Evolutionary conservation across 352 stramenopile species (phyloP).

Genomic region (Blastocystis sp.): DNA sequence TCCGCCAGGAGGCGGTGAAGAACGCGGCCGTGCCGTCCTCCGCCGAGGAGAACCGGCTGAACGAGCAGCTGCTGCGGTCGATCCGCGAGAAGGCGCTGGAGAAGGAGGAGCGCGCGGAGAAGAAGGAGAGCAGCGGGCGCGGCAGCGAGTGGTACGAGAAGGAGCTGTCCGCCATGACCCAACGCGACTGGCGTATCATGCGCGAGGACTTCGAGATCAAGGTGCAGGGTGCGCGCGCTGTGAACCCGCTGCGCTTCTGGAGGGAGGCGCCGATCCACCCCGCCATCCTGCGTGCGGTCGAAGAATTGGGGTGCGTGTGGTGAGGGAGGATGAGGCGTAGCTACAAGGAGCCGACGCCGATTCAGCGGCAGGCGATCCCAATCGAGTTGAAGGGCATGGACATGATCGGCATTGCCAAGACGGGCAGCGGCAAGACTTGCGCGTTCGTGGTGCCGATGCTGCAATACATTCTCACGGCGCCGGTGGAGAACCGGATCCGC

Average conservation of each 20-base stretch:
- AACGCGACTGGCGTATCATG: slow-evolving; percentile 97
- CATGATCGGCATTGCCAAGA: slow-evolving; percentile 98
- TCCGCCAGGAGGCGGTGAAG: slow-evolving; percentile 30
- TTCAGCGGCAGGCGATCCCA: slow-evolving; percentile 94
- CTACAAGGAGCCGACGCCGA: slow-evolving; percentile 92
- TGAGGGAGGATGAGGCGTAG: slow-evolving; percentile 46
- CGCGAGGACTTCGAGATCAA: slow-evolving; percentile 98
- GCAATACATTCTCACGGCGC: slow-evolving; percentile 88
- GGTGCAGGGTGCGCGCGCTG: slow-evolving; percentile 81
- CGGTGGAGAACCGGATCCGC: slow-evolving; percentile 79
- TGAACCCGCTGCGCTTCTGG: slow-evolving; percentile 89
- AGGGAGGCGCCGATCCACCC: slow-evolving; percentile 77
- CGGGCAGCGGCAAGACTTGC: slow-evolving; percentile 94
- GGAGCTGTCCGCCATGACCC: slow-evolving; percentile 86
- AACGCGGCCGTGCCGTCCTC: slow-evolving; percentile 47
- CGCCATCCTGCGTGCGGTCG: slow-evolving; percentile 83
- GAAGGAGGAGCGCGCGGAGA: slow-evolving; percentile 50
- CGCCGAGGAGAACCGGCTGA: slow-evolving; percentile 77
- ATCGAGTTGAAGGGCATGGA: slow-evolving; percentile 91
- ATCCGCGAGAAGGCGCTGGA: slow-evolving; percentile 71
- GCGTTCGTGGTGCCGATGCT: slow-evolving; percentile 96
- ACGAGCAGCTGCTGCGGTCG: slow-evolving; percentile 49
- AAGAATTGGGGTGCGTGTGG: slow-evolving; percentile 77
- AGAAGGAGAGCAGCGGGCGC: slow-evolving; percentile 74
- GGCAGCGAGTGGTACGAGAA: slow-evolving; percentile 86